Base-by-base conservation (phyloP, 2,329 filamentous ascomycete species). In the Alternaria arbusti region DNA sequence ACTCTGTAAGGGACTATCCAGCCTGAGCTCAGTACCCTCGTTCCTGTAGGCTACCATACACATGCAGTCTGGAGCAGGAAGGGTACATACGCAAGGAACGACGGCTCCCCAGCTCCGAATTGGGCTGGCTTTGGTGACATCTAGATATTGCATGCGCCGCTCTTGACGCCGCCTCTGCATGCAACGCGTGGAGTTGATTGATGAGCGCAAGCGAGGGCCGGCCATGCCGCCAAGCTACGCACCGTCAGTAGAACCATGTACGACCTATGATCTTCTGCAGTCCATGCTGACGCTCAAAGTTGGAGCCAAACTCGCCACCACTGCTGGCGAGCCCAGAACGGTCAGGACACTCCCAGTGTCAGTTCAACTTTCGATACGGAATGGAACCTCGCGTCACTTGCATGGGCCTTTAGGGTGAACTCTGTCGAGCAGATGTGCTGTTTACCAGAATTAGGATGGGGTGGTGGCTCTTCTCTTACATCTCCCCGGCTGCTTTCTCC, bases 141-240 rank as follows among this genome's bases (percentile, higher is more conserved):
- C 50, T 36, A 68, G 59, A 70, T 71, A 73, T 74, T 74, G 59
- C 65, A 65, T 36, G 23, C 65, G 71, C 72, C 71, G 67, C 26
- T 36, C n/a, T 52, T 52, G 46, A 58, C 45, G 45, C 45, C 32
- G 55, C 47, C 57, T 46, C 51, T 46, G 45, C 54, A 46, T 61
- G 55, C 58, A 66, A 54, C 61, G 54, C 57, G 57, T 63, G 59
- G 59, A 36, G 32, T 20, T 49, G 46, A 51, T 59, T 59, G 63
- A 61, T 59, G 54, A 22, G 51, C 54, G 50, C 50, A 60, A 60
- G 64, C 58, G 47, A 56, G 59, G 40, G 11, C 36, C 20, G 45
- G 28, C 44, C 36, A 57, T 64, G 43, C 36, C 57, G 54, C 49
- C 54, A 22, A 61, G 54, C 32, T 50, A 32, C 60, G 52, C 52